Conservation (phyloP, 1,139 yeast genomes). For the Debaryomycetaceae sp. region DNA sequence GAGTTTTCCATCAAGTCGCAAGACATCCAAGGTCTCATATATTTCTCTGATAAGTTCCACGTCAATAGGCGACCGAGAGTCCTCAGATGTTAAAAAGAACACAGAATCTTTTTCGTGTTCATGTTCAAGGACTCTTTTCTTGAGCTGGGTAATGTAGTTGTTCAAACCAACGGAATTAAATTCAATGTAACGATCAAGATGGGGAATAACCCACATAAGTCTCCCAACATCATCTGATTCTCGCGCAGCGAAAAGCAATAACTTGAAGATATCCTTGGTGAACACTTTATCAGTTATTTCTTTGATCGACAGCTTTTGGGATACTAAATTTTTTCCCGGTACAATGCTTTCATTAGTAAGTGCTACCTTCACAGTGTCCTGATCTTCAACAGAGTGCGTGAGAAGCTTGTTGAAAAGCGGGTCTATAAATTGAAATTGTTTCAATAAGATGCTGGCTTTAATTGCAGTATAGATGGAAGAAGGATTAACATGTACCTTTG, state of each 20-base stretch:
- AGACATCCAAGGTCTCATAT: conserved; percentile 14
- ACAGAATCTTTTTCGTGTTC: conserved; percentile 1
- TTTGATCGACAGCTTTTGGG: conserved; percentile 10
- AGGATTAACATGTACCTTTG: conserved; percentile 15
- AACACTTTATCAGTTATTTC: conserved; percentile 19
- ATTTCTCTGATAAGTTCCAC: conserved; percentile 12
- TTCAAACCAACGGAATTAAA: conserved; percentile 8
- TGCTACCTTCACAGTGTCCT: conserved; percentile 12
- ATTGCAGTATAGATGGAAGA: conserved; percentile 26
- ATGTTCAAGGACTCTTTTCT: conserved; percentile 3
- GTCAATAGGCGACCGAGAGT: conserved; percentile 8
- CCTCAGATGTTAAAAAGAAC: conserved; percentile 1
- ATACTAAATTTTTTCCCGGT: conserved; percentile 8
- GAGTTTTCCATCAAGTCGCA: conserved; percentile 27
- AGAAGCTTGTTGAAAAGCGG: conserved; percentile 33
- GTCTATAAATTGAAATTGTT: conserved; percentile 30
- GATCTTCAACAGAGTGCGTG: conserved; percentile 21
- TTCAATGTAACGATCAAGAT: conserved; percentile 29
- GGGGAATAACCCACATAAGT: conserved; percentile 38
- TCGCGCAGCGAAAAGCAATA: conserved; percentile 24
- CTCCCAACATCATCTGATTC: conserved; percentile 34
- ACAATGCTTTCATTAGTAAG: conserved; percentile 9
- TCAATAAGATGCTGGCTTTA: conserved; percentile 26
- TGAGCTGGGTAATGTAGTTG: conserved; percentile 9
- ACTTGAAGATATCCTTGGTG: conserved; percentile 21